Base-by-base conservation (phyloP, 192 early-diverging fungal genomes). In the Phycomyces blakesleeanus region DNA sequence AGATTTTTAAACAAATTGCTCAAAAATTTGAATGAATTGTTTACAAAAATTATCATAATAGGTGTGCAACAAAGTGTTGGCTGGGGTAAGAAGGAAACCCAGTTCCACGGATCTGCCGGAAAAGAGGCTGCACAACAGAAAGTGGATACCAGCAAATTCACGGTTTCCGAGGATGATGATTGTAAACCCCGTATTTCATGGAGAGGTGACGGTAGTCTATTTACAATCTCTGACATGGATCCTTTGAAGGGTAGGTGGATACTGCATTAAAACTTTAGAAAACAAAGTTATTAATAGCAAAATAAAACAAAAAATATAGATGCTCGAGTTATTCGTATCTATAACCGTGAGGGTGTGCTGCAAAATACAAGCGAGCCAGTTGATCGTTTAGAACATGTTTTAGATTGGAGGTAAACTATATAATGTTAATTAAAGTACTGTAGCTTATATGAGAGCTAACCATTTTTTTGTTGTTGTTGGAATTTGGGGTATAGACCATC, bases 81-180 rank as follows among this genome's bases (percentile, higher is more conserved):
- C 41, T 99, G 97, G 97, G 97, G 97, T 64, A 87, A 83, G 44
- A 93, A 91, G 56, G 95, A 96, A 71, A 99, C 97, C 11, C 97
- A 99, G 68, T 99, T 97, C 71, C 94, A 97, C 67, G 97, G 97
- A 51, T 85, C 87, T 18, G 89, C 78, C 52, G 93, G 91, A 57
- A 93, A 96, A 70, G 59, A 76, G 22, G 90, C 89, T 14, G 87
- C 90, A 2, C 74, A 79, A 59, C 69, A 73, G 66, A 82, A 78
- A 57, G 61, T 66, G 6, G 75, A 73, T 55, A 60, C 61, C 14
- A 68, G 58, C 16, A 67, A 64, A 54, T 75, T 76, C 40, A 74
- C 68, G 16, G 57, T 78, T 18, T 86, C 87, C 12, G 61, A 68
- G 0, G 82, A 86, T 55, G 93, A 95, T 57, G 94, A 96, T 76